Percentiles rank a stretch among this genome's conserved stretches.
Evolutionary conservation across 1,284 basidiomycete species (phyloP).

Genomic region (Moesziomyces aphidis): DNA sequence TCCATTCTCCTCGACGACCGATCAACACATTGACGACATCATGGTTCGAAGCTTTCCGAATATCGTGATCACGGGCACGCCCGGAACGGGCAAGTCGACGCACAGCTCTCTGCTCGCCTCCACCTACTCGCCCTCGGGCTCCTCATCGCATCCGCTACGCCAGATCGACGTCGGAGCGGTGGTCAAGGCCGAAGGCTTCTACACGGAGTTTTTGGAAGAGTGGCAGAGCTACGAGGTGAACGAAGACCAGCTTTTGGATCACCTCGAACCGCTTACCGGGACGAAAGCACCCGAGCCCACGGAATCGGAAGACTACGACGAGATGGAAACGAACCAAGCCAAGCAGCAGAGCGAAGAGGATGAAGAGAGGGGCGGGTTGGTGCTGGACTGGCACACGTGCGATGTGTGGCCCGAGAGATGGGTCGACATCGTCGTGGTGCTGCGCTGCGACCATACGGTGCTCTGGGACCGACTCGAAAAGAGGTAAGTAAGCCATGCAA

Average conservation of each 20-base stretch:
- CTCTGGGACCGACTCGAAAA: slow-evolving; percentile 95
- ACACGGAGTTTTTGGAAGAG: slow-evolving; percentile 88
- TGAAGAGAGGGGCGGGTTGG: slow-evolving; percentile 74
- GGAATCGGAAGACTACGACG: slow-evolving; percentile 39
- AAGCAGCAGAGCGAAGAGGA: slow-evolving; percentile 33
- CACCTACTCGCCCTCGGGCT: slow-evolving; percentile 21
- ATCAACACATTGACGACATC: neutral
- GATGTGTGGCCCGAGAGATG: slow-evolving; percentile 95
- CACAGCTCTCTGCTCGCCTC: slow-evolving; percentile 73
- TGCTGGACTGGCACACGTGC: slow-evolving; percentile 98
- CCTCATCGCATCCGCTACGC: slow-evolving; percentile 39
- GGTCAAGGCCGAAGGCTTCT: slow-evolving; percentile 84
- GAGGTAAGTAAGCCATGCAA: slow-evolving; percentile 72
- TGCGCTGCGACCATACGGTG: slow-evolving; percentile 86
- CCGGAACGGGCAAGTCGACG: slow-evolving; percentile 86
- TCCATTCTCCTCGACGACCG: too few species aligned
- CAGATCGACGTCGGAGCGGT: slow-evolving; percentile 91
- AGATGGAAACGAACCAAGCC: slow-evolving; percentile 12
- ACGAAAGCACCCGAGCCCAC: slow-evolving; percentile 57
- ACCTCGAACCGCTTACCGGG: slow-evolving; percentile 59
- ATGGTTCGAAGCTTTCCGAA: slow-evolving; percentile 73
- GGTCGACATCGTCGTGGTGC: slow-evolving; percentile 95
- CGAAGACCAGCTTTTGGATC: slow-evolving; percentile 75
- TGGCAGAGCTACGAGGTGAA: slow-evolving; percentile 95
- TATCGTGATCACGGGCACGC: slow-evolving; percentile 91